phyloP scores from a whole-genome alignment of 768 basidiomycete species.

The Suillus clintonianus region DNA sequence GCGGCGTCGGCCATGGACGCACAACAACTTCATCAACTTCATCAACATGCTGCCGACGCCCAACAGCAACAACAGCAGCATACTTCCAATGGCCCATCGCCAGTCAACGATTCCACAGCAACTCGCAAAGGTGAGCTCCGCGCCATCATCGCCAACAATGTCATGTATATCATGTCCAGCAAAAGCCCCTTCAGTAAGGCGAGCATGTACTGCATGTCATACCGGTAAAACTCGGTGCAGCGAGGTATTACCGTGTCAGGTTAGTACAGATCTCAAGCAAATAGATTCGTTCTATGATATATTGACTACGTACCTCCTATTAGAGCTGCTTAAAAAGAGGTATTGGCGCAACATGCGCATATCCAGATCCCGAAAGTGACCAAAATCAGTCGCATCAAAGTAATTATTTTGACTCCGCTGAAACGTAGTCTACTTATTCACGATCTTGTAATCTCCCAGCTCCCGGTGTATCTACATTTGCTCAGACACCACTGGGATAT shows the following conservation, averaged over 20 bases:
- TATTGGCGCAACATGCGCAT: constrained; percentile 66
- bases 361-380: constrained; percentile 74
- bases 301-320: not conserved
- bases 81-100: constrained; percentile 29
- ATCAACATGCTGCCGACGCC: constrained; percentile 35
- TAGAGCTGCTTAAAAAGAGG: constrained; percentile 86
- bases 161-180: constrained; percentile 42
- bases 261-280: constrained; percentile 26
- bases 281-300: not conserved
- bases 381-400: constrained; percentile 37
- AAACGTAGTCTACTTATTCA: not conserved
- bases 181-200: constrained; percentile 79
- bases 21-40: constrained; percentile 48
- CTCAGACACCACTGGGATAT: constrained; percentile 41
- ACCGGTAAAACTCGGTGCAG: constrained; percentile 83
- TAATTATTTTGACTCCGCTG: constrained; percentile 15
- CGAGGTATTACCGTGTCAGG: constrained; percentile 82
- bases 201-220: constrained; percentile 81
- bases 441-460: constrained; percentile 21
- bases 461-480: constrained; percentile 38
- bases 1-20: constrained; percentile 61
- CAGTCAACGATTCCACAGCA: constrained; percentile 33
- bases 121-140: constrained; percentile 61
- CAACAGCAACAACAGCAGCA: constrained; percentile 30
- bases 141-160: constrained; percentile 9